Base-by-base conservation (phyloP, 768 basidiomycete genomes). In the Gymnopilus junonius region DNA sequence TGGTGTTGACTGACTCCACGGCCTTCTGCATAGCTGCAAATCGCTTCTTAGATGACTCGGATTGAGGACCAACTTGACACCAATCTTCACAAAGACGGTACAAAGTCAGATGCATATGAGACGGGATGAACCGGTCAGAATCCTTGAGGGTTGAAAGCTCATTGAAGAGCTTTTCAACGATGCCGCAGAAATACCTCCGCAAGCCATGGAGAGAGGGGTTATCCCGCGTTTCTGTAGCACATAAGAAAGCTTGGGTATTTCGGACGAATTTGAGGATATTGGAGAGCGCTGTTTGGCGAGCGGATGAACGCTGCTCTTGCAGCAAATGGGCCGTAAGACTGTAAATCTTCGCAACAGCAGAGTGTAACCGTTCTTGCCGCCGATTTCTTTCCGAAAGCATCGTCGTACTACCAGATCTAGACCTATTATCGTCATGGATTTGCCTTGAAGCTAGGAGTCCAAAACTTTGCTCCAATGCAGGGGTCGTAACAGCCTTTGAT, bases 71-170 rank as follows among this genome's bases (percentile, higher is more conserved):
- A 48, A 91, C 80, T 69, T 93, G 89, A 74, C 95, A 97, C 95
- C 95, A 97, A 69, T 95, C 94, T 74, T 96, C 94, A 67, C 94
- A 95, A 39, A 94, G 79, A 34, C 90, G 87, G 75, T 93, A 97
- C 32, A 97, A 76, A 2, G 89, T 83, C 7, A 95, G 82, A 70
- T 94, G 87, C 79, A 89, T 89, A 61, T 91, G 85, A 4, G 83
- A 79, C 1, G 91, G 88, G 55, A 92, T 85, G 71, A 93, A 93
- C 4, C 89, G 82, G 55, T 95, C 93, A 0, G 87, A 86, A 62
- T 91, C 88, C 54, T 89, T 88, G 29, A 94, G 79, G 34, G 81
- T 82, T 2, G 88, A 83, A 31, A 92, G 76, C 14, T 86, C 90
- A 66, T 94, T 90, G 63, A 95, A 94, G 10, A 97, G 83, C 54